Conservation (phyloP, 2,329 filamentous ascomycete species). For the Pseudocercospora cruenta region DNA sequence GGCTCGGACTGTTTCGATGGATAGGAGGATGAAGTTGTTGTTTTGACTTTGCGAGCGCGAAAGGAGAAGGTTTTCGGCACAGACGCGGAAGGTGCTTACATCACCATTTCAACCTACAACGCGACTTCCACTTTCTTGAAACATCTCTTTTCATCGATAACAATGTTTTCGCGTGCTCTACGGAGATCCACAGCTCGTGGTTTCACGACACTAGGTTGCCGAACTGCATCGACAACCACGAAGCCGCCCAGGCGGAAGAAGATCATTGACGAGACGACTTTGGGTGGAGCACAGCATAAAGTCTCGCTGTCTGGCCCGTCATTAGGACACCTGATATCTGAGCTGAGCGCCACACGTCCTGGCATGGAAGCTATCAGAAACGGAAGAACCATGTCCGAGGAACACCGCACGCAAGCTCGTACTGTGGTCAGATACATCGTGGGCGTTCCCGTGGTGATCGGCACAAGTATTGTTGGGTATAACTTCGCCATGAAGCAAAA, state of each 20-base stretch:
- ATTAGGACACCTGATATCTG: slow-evolving; percentile 35
- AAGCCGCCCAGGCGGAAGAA: slow-evolving; percentile 1
- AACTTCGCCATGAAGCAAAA: neutral
- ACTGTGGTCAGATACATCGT: slow-evolving; percentile 17
- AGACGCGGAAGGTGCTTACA: neutral
- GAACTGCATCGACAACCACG: slow-evolving; percentile 10
- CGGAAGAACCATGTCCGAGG: slow-evolving; percentile 35
- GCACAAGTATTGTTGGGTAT: slow-evolving; percentile 12
- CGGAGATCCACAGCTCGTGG: neutral
- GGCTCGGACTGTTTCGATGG: neutral
- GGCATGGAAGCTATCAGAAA: slow-evolving; percentile 34
- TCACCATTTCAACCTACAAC: neutral
- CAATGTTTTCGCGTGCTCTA: neutral
- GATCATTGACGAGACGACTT: slow-evolving; percentile 25
- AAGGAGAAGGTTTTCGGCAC: neutral
- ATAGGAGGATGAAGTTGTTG: neutral
- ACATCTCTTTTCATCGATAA: neutral
- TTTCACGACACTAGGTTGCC: neutral
- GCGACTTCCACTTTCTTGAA: neutral
- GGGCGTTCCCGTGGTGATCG: slow-evolving; percentile 12
- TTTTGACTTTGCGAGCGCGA: neutral
- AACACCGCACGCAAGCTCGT: slow-evolving; percentile 20
- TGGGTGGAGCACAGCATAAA: slow-evolving; percentile 32
- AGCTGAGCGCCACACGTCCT: slow-evolving; percentile 35
- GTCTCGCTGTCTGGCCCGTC: slow-evolving; percentile 35